phyloP scores from a whole-genome alignment of 106 monocot species.

The Ottelia alismoides region DNA sequence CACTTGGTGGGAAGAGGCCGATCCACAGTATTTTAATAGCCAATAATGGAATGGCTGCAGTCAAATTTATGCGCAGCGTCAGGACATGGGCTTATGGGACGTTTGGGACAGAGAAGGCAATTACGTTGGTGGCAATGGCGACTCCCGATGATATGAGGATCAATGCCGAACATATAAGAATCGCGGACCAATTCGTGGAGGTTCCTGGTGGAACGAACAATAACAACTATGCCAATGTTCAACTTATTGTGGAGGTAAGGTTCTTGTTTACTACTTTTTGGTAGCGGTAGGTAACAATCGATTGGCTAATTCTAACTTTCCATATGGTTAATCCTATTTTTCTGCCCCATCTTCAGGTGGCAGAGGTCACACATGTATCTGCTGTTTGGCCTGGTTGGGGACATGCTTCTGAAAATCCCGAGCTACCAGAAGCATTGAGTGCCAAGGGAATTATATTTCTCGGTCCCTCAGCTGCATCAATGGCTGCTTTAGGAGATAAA shows the following conservation, averaged over 20 bases:
- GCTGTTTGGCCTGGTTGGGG: constrained; percentile 99
- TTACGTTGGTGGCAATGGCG: constrained; percentile 89
- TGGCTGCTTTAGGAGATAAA: constrained; percentile 96
- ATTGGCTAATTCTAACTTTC: not conserved
- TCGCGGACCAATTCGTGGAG: constrained; percentile 98
- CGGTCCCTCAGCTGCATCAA: constrained; percentile 81
- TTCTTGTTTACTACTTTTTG: not conserved
- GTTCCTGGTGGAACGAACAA: constrained; percentile 98
- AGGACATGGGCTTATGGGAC: constrained; percentile 91
- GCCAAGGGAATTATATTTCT: constrained; percentile 94
- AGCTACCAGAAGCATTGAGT: constrained; percentile 81
- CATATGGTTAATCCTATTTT: not conserved
- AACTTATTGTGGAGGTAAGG: constrained; percentile 93
- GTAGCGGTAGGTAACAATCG: not conserved
- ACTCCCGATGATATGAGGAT: constrained; percentile 97
- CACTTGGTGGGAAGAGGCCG: constrained; percentile 78
- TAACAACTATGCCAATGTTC: constrained; percentile 99
- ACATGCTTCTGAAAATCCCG: constrained; percentile 98
- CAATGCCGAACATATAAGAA: constrained; percentile 96
- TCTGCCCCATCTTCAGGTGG: constrained; percentile 32
- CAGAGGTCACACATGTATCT: constrained; percentile 87
- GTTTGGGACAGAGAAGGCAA: constrained; percentile 93
- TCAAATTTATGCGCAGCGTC: constrained; percentile 90
- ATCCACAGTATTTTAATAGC: constrained; percentile 95
- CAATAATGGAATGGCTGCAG: constrained; percentile 99